Conservation (phyloP, 1,139 yeast genomes). For the Komagataea norvegica region DNA sequence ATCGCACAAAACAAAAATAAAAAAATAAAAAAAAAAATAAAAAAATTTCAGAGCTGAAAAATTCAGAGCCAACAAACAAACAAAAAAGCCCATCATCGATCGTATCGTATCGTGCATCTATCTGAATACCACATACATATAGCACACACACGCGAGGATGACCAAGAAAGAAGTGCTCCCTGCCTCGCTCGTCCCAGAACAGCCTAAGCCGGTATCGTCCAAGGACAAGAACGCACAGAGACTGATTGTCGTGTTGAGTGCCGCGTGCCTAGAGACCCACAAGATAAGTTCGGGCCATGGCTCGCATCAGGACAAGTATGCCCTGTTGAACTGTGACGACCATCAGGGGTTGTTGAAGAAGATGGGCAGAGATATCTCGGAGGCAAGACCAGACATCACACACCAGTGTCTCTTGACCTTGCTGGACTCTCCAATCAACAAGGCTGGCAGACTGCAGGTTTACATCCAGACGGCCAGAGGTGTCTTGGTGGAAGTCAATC, state of each 20-base stretch:
- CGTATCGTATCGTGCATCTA: too few relatives aligned
- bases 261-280: conserved; percentile 94
- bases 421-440: conserved; percentile 92
- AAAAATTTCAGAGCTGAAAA: not conserved
- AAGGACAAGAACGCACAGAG: conserved; percentile 81
- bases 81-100: too few relatives aligned
- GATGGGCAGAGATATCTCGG: conserved; percentile 96
- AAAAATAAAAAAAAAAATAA: not conserved
- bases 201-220: conserved; percentile 75
- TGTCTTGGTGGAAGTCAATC: conserved; percentile 91
- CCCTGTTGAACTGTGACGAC: conserved; percentile 92
- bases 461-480: conserved; percentile 95
- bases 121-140: too few relatives aligned
- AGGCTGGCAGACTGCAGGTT: conserved; percentile 94
- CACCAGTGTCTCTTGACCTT: conserved; percentile 92
- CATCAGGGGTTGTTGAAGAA: conserved; percentile 93
- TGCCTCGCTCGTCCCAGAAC: conserved; percentile 78
- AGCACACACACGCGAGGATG: too few relatives aligned
- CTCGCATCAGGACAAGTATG: conserved; percentile 87
- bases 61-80: too few relatives aligned
- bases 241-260: conserved; percentile 85
- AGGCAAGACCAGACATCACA: conserved; percentile 97
- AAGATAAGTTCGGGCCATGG: conserved; percentile 66
- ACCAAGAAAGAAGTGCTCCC: conserved; percentile 37
- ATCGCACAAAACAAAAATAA: not conserved